Percentiles rank a stretch among this genome's conserved stretches.
phyloP scores from a whole-genome alignment of 2,329 filamentous ascomycete species.

The Ceratocystis harringtonii region DNA sequence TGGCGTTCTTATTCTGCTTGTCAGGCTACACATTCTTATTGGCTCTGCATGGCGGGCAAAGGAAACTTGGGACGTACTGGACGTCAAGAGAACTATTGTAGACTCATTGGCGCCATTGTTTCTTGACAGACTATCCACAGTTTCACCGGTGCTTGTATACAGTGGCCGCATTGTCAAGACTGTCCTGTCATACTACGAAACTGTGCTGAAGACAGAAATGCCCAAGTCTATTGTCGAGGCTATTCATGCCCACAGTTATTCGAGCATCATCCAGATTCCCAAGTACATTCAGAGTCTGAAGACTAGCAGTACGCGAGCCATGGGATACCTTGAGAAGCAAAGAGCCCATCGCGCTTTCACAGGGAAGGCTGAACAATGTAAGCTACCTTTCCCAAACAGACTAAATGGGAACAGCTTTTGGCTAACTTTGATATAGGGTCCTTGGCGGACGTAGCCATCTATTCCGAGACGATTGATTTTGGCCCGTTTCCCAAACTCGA shows the following conservation, averaged over 20 bases:
- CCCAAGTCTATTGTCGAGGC: constrained; percentile 34
- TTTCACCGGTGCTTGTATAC: constrained; percentile 30
- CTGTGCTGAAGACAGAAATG: constrained; percentile 34
- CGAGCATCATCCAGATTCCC: constrained; percentile 34
- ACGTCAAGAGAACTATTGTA: constrained; percentile 43
- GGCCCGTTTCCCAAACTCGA: constrained; percentile 37
- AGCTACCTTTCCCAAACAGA: background rate
- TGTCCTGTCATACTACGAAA: constrained; percentile 27
- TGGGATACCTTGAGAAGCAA: constrained; percentile 36
- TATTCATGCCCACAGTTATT: constrained; percentile 36
- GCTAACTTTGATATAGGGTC: constrained; percentile 25
- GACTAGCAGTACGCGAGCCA: constrained; percentile 36
- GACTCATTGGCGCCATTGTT: constrained; percentile 41
- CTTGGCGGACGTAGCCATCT: constrained; percentile 26
- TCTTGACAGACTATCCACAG: constrained; percentile 38
- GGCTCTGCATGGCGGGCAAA: constrained; percentile 35
- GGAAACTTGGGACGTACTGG: constrained; percentile 35
- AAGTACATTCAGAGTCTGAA: constrained; percentile 31
- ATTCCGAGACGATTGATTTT: constrained; percentile 36
- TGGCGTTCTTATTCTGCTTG: constrained; percentile 34
- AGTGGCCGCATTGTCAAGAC: constrained; percentile 21
- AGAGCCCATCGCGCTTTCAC: constrained; percentile 8
- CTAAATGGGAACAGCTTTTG: no score
- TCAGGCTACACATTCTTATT: constrained; percentile 36
- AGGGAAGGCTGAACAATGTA: constrained; percentile 9